Conservation (phyloP, 1,284 basidiomycete species). For the Marasmius oreades region DNA sequence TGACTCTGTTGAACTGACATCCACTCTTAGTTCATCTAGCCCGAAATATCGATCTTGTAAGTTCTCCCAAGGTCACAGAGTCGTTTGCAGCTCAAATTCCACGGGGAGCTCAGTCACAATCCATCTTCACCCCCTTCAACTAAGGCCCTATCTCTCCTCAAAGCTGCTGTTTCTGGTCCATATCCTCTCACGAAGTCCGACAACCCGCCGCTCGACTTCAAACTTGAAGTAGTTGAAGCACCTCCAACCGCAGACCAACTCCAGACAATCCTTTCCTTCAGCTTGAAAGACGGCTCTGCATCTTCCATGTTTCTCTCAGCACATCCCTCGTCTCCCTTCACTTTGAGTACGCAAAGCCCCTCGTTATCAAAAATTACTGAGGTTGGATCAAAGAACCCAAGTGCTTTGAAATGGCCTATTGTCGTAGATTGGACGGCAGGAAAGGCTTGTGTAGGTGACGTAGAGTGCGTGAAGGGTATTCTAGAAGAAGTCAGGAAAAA, state of each 20-base stretch:
- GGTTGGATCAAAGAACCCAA: constrained; percentile 52
- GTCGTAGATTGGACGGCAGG: constrained; percentile 79
- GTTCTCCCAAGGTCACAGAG: constrained; percentile 20
- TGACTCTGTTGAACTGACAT: background rate
- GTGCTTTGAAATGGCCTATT: constrained; percentile 68
- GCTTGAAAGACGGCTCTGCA: constrained; percentile 38
- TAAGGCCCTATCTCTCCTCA: constrained; percentile 56
- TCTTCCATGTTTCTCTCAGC: constrained; percentile 48
- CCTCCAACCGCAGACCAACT: constrained; percentile 68
- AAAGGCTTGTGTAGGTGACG: constrained; percentile 57
- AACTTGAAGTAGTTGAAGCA: constrained; percentile 65
- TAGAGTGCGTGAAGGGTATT: constrained; percentile 63
- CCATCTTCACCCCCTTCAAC: constrained; percentile 59
- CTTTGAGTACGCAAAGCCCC: constrained; percentile 33
- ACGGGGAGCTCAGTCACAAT: constrained; percentile 50
- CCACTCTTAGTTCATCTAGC: constrained; percentile 32
- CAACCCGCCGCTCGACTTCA: constrained; percentile 57
- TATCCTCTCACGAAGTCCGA: constrained; percentile 51
- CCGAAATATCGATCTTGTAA: constrained; percentile 66
- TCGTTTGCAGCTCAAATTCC: background rate
- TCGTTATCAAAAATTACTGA: constrained; percentile 43
- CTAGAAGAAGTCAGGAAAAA: constrained; percentile 59
- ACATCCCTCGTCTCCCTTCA: constrained; percentile 44
- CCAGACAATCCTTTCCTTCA: constrained; percentile 59
- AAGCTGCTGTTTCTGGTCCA: constrained; percentile 50